Conservation (phyloP, 2,329 filamentous ascomycete genomes). For the Beauveria medogensis region DNA sequence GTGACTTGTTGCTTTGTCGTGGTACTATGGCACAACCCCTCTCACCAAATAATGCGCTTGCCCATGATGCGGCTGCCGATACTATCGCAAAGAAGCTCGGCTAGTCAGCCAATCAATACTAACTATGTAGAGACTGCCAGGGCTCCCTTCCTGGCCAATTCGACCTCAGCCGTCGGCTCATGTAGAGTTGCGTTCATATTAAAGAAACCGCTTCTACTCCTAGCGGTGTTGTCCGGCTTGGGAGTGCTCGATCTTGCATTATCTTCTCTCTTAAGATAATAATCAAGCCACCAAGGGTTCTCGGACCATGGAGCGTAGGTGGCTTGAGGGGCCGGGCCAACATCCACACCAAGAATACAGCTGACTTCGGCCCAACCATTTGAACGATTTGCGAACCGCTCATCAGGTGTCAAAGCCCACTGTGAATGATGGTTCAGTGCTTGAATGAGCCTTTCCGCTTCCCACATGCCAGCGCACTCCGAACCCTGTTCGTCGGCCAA, state of each 20-base stretch:
- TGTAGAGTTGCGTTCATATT: neutral
- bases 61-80: too few relatives aligned
- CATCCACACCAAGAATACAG: neutral
- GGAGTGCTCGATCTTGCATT: too few relatives aligned
- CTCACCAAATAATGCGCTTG: too few relatives aligned
- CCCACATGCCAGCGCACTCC: neutral
- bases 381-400: neutral
- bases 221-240: too few relatives aligned
- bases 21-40: too few relatives aligned
- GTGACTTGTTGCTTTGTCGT: too few relatives aligned
- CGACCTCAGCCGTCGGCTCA: neutral
- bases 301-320: neutral
- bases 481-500: neutral
- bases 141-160: neutral
- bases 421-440: neutral
- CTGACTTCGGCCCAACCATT: neutral
- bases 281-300: neutral
- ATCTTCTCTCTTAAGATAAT: too few relatives aligned
- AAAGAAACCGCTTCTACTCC: neutral
- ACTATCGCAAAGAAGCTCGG: too few relatives aligned
- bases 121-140: neutral
- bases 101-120: too few relatives aligned
- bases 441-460: conserved; percentile 1
- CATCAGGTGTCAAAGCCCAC: conserved; percentile 1
- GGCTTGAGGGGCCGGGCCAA: neutral